Base-by-base conservation (phyloP, 257 asterid species). In the Capsicum chinense region DNA sequence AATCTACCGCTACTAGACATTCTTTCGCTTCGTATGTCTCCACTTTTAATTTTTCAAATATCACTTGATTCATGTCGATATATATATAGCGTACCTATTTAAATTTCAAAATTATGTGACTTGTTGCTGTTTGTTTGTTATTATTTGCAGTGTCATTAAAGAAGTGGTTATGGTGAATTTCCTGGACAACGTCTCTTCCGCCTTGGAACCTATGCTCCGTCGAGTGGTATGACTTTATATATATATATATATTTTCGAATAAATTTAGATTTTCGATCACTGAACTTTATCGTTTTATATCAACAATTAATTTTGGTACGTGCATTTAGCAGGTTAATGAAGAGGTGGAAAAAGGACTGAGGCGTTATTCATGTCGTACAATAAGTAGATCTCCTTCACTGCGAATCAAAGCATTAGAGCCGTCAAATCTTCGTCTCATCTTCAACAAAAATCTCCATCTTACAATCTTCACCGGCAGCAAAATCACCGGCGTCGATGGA, bases 131-230 rank as follows among this genome's bases (percentile, higher is more conserved):
- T 56, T 60, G 33, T 8, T 14, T 26, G 0, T 84, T 3, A 50
- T 54, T 83, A 58, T 7, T 74, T 57, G 58, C 91, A 93, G 97
- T 70, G 97, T 92, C 37, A 90, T 91, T 37, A 88, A 83, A 67
- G 94, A 93, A 84, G 97, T 90, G 73, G 89, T 90, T 42, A 85
- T 83, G 88, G 85, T 79, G 88, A 92, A 93, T 69, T 91, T 86
- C 91, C 81, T 91, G 21, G 91, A 93, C 48, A 88, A 90, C 83
- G 84, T 93, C 79, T 91, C 94, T 81, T 73, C 95, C 2, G 81
- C 92, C 14, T 87, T 93, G 89, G 97, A 93, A 76, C 96, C 97
- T 19, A 87, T 91, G 96, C 88, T 93, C 80, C 91, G 96, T 16
- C 88, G 89, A 92, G 97, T 92, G 94, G 97, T 93, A 88, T 7